Evolutionary conservation across 2,329 filamentous ascomycete genomes (phyloP).

Genomic region (Calcarisporium arbuscula): DNA sequence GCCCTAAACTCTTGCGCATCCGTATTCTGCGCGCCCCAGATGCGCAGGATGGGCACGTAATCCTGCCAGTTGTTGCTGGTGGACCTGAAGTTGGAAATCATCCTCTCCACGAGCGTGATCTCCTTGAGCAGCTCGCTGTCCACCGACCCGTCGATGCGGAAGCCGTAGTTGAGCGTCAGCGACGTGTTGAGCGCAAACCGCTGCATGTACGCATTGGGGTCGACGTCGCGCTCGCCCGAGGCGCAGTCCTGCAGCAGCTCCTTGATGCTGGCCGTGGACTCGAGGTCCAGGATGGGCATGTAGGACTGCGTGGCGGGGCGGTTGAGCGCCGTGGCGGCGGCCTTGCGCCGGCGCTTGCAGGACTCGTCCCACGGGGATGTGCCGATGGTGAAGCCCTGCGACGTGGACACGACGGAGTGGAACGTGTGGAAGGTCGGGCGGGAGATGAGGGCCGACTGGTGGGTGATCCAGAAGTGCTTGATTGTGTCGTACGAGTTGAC

Average conservation of each 20-base stretch:
- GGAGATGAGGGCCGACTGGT: slow-evolving; percentile 72
- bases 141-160: slow-evolving; percentile 65
- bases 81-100: slow-evolving; percentile 67
- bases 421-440: slow-evolving; percentile 76
- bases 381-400: slow-evolving; percentile 75
- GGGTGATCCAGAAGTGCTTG: slow-evolving; percentile 68
- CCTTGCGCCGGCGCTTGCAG: slow-evolving; percentile 70
- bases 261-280: slow-evolving; percentile 64
- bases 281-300: slow-evolving; percentile 76
- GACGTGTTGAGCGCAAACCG: slow-evolving; percentile 72
- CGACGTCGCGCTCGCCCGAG: slow-evolving; percentile 56
- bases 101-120: slow-evolving; percentile 69
- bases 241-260: slow-evolving; percentile 62
- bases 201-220: slow-evolving; percentile 68
- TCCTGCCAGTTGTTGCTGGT: slow-evolving; percentile 83
- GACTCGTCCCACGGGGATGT: slow-evolving; percentile 81
- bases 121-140: slow-evolving; percentile 63
- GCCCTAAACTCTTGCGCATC: slow-evolving; percentile 59
- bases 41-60: slow-evolving; percentile 68
- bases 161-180: slow-evolving; percentile 73
- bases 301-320: slow-evolving; percentile 70
- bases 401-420: slow-evolving; percentile 69
- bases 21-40: slow-evolving; percentile 55
- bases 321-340: slow-evolving; percentile 72
- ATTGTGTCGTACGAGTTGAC: slow-evolving; percentile 74